Percentiles rank a stretch among this genome's conserved stretches.
Conservation (phyloP, 371 early-diverging fungal genomes). For the Fennellomyces sp. region DNA sequence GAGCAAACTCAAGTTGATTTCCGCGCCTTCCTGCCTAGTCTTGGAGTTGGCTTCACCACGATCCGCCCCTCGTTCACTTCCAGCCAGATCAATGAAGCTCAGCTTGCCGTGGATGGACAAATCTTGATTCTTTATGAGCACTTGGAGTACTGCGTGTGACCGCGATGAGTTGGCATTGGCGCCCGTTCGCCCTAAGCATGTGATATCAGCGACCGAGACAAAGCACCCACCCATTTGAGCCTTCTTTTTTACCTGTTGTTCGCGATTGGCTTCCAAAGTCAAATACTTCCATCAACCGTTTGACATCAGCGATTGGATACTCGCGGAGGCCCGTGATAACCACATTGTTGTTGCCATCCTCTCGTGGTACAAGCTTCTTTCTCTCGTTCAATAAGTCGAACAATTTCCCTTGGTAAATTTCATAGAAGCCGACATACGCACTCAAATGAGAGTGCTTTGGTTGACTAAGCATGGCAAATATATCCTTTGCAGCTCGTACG, state of each 20-base stretch:
- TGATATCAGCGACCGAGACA: not conserved
- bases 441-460: slow-evolving; percentile 74
- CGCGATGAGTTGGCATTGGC: slow-evolving; percentile 96
- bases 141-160: slow-evolving; percentile 97
- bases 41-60: slow-evolving; percentile 90
- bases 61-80: slow-evolving; percentile 98
- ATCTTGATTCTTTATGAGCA: slow-evolving; percentile 72
- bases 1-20: slow-evolving; percentile 98
- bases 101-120: slow-evolving; percentile 78
- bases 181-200: slow-evolving; percentile 75
- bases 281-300: slow-evolving; percentile 87
- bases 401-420: slow-evolving; percentile 97
- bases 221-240: not conserved
- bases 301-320: slow-evolving; percentile 73
- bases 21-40: slow-evolving; percentile 97
- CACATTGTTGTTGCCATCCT: slow-evolving; percentile 95
- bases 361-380: slow-evolving; percentile 88
- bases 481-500: slow-evolving; percentile 89
- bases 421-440: slow-evolving; percentile 91
- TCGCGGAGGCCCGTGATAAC: slow-evolving; percentile 87
- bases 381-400: slow-evolving; percentile 91
- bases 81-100: slow-evolving; percentile 98
- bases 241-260: slow-evolving; percentile 71
- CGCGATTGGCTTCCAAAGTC: slow-evolving; percentile 88
- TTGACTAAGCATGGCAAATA: slow-evolving; percentile 76